A percentile compares a stretch with the other conserved stretches of the same genome.
Conservation (phyloP, 2,329 filamentous ascomycete genomes). For the Alternaria infectoria region DNA sequence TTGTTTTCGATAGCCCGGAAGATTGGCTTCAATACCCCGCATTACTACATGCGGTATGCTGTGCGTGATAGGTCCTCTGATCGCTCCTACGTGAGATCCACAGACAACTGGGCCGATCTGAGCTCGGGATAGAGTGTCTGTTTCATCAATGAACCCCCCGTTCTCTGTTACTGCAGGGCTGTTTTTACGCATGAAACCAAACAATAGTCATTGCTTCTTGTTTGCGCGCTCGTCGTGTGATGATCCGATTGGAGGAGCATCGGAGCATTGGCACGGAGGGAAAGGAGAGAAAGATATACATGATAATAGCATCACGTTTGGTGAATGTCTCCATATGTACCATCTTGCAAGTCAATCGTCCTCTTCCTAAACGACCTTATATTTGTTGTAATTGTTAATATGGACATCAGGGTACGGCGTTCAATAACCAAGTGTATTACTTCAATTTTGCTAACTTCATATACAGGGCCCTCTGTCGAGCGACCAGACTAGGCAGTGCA, state of each 20-base stretch:
- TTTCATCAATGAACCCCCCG: not conserved
- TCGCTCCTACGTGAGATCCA: not conserved
- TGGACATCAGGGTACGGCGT: not conserved
- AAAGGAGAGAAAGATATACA: not conserved
- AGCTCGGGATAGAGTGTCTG: not conserved
- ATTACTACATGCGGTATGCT: not conserved
- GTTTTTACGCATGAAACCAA: not conserved
- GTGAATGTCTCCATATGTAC: not conserved
- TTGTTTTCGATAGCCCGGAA: not conserved
- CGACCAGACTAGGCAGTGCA: not conserved
- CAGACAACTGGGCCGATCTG: not conserved
- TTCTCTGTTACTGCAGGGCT: not conserved
- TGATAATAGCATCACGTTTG: not conserved
- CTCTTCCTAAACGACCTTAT: not conserved
- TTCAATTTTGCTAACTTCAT: not conserved
- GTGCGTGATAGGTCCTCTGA: not conserved
- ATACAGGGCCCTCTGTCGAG: not conserved
- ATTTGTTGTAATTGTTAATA: not conserved
- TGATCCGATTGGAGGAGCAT: not conserved
- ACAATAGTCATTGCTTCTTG: not conserved
- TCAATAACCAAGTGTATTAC: not conserved
- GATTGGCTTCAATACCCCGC: not conserved
- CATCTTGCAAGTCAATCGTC: not conserved
- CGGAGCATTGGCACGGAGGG: not conserved
- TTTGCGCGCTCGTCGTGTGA: no score